phyloP scores from a whole-genome alignment of 129 eudicot genomes.

The Flaveria linearis region DNA sequence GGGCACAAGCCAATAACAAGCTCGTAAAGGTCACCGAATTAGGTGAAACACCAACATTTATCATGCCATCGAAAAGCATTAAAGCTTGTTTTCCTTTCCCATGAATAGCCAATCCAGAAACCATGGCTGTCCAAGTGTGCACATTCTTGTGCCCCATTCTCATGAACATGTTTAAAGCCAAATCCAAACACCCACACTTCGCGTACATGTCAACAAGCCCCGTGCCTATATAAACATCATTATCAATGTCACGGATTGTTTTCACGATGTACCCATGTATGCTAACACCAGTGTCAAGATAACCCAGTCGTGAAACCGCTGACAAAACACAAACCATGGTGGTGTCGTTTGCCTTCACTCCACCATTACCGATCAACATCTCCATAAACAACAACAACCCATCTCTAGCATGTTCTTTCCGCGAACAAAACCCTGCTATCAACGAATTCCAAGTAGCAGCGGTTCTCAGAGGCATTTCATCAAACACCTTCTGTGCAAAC shows the following conservation, averaged over 20 bases:
- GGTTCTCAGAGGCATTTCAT: constrained; percentile 48
- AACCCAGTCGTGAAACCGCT: constrained; percentile 44
- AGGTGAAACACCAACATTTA: constrained; percentile 35
- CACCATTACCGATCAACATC: constrained; percentile 35
- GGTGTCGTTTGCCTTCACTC: constrained; percentile 33
- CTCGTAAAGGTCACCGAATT: constrained; percentile 55
- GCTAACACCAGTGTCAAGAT: constrained; percentile 39
- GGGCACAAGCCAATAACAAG: constrained; percentile 52
- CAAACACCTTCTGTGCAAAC: constrained; percentile 53
- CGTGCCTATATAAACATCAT: constrained; percentile 55
- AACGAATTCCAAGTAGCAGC: constrained; percentile 54
- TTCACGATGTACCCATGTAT: constrained; percentile 47
- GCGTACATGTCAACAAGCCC: constrained; percentile 62
- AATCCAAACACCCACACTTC: constrained; percentile 50
- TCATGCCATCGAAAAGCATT: constrained; percentile 37
- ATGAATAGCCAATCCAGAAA: constrained; percentile 52
- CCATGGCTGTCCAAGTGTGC: constrained; percentile 56
- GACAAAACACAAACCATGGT: constrained; percentile 57
- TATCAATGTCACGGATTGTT: constrained; percentile 30
- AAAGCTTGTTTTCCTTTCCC: constrained; percentile 53
- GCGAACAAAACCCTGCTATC: constrained; percentile 50
- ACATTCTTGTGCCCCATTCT: constrained; percentile 47
- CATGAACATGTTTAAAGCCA: constrained; percentile 35
- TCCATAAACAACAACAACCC: constrained; percentile 40
- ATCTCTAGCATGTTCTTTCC: constrained; percentile 20